Percentiles rank a stretch among this genome's conserved stretches.
phyloP scores from a whole-genome alignment of 2,329 filamentous ascomycete genomes.

The Ceratocystiopsis sp. region DNA sequence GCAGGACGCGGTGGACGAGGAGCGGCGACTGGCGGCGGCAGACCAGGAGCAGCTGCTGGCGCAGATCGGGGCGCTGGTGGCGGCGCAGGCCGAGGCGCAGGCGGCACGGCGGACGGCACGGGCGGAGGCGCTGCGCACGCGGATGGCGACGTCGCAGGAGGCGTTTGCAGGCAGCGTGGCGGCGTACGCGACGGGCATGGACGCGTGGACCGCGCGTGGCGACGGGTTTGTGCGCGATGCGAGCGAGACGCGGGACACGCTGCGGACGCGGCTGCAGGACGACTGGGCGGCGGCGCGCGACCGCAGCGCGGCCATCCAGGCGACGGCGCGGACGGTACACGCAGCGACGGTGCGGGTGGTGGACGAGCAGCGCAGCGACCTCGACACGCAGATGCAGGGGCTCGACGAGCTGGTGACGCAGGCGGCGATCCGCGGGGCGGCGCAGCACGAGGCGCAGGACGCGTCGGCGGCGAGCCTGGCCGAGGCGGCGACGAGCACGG shows the following conservation, averaged over 20 bases:
- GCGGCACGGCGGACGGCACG: conserved; percentile 51
- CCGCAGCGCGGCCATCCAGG: conserved; percentile 68
- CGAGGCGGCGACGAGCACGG: conserved; percentile 53
- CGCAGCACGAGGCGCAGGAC: conserved; percentile 54
- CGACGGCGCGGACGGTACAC: conserved; percentile 72
- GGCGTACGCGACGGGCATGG: conserved; percentile 54
- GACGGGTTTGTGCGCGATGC: conserved; percentile 53
- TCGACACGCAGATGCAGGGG: conserved; percentile 75
- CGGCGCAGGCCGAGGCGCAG: conserved; percentile 55
- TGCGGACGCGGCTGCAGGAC: conserved; percentile 69
- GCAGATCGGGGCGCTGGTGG: conserved; percentile 65
- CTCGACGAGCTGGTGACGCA: conserved; percentile 81
- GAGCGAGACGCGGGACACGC: conserved; percentile 51
- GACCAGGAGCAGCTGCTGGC: conserved; percentile 59
- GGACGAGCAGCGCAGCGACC: conserved; percentile 71
- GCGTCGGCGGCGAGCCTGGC: conserved; percentile 50
- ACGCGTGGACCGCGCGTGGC: conserved; percentile 55
- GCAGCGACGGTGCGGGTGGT: conserved; percentile 81
- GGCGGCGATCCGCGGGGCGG: conserved; percentile 63
- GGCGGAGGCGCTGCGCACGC: conserved; percentile 44
- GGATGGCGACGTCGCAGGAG: conserved; percentile 46
- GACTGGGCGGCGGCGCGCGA: conserved; percentile 72
- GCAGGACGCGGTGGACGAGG: conserved; percentile 54
- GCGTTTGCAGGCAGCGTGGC: conserved; percentile 47
- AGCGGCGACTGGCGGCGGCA: conserved; percentile 51